Evolutionary conservation across 1,284 basidiomycete genomes (phyloP), one percentile per base, ranked within the genome.

Genomic region (Cutaneotrichosporon dermatis): DNA sequence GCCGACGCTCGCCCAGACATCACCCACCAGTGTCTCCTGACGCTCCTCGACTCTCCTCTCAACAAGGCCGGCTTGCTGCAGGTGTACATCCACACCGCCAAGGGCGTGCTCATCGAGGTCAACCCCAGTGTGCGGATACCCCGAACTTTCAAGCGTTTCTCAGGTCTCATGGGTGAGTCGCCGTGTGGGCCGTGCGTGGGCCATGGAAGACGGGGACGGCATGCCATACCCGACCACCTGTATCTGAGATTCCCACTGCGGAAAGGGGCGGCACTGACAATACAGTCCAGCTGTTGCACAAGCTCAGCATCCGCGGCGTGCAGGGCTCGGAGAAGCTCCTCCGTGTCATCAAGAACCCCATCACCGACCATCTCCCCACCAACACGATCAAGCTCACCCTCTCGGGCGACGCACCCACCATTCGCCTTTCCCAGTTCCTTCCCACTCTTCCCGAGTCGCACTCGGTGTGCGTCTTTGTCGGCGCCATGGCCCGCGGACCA

Each of bases 51-150:
- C 80, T 98, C 95, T 44, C 95, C 0, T n/a, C 82, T 99, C 57
- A 99, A 99, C 84, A 98, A 98, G 80, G 92, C 95, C 4, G 95
- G 95, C 10, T 80, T 92, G 39, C 84, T 99, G 7, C 95, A 99
- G 79, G 94, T 99, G 36, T 99, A 96, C 81, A 97, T 99, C 64
- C 95, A 98, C 81, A 99, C 95, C 6, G 90, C 92, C 34, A 91
- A 90, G 72, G 94, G 94, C 51, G 92, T 96, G 15, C 84, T 99
- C 53, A 99, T 99, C 76, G 96, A 99, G 79, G 92, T 99, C 67
- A 98, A 99, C 77, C 95, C 95, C 6, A 89, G 91, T 77, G 93
- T 99, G 35, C 85, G 95, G 63, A 99, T 99, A 71, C 95, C 95
- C 9, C 83, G 95, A 64, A 99, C 95, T 6, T 99, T 99, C 80